Conservation (phyloP, 345 rosid species). For the Barbarea vulgaris region DNA sequence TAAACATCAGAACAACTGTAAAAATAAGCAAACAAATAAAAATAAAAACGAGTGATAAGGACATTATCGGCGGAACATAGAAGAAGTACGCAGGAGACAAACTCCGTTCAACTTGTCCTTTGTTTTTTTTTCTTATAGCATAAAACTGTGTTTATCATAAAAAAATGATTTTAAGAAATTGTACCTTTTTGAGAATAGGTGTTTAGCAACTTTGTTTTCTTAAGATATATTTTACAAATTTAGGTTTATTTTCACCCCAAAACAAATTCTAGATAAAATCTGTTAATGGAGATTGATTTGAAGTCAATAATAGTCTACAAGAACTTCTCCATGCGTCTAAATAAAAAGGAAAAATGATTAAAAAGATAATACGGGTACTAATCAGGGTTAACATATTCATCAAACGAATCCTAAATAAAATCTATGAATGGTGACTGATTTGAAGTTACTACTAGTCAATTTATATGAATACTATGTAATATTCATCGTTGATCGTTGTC, state of each 20-base stretch:
- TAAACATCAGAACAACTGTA: slow-evolving; percentile 21
- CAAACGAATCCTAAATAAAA: background rate
- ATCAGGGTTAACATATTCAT: background rate
- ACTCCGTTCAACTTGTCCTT: slow-evolving; percentile 22
- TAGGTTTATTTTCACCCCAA: background rate
- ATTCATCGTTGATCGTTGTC: background rate
- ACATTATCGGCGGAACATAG: slow-evolving; percentile 31
- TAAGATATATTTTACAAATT: background rate
- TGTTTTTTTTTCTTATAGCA: slow-evolving; percentile 30
- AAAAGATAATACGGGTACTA: background rate
- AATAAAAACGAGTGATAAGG: slow-evolving; percentile 9
- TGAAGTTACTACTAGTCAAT: background rate
- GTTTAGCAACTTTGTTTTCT: background rate
- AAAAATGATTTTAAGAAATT: background rate
- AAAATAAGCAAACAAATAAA: background rate
- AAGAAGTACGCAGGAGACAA: slow-evolving; percentile 36
- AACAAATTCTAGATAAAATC: background rate
- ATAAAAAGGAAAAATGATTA: background rate
- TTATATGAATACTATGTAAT: background rate
- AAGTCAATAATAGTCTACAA: background rate
- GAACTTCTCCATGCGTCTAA: background rate
- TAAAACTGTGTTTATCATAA: background rate
- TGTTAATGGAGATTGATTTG: slow-evolving; percentile 15
- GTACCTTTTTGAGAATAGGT: background rate
- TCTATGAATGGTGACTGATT: background rate